Evolutionary conservation across 2,329 filamentous ascomycete species (phyloP).

Genomic region (Phyllosticta paracitricarpa): DNA sequence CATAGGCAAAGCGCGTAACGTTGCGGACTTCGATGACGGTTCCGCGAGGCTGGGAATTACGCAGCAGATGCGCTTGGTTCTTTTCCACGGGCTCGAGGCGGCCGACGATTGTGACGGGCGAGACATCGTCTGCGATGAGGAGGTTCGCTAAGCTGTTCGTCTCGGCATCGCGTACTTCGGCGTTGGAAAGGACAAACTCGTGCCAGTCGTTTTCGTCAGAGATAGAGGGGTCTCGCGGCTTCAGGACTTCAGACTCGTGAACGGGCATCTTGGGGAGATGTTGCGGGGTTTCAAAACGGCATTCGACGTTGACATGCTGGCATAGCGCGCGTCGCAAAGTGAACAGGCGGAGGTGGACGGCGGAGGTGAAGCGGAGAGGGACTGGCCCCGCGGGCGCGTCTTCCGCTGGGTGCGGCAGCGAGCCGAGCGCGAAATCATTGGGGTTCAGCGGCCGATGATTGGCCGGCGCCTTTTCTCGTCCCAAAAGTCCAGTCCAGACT

Average conservation of each 20-base stretch:
- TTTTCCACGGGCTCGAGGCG: conserved; percentile 34
- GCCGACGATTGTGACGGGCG: conserved; percentile 54
- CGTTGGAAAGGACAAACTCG: conserved; percentile 52
- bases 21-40: conserved; percentile 44
- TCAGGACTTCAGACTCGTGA: conserved; percentile 29
- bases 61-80: conserved; percentile 17
- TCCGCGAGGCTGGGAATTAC: not conserved
- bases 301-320: conserved; percentile 8
- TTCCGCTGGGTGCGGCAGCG: not conserved
- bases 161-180: conserved; percentile 48
- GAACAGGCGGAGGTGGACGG: not conserved
- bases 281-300: not conserved
- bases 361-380: not conserved
- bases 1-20: conserved; percentile 38
- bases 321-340: not conserved
- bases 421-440: not conserved
- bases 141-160: conserved; percentile 46
- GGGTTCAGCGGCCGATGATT: not conserved
- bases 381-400: not conserved
- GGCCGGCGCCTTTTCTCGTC: not conserved
- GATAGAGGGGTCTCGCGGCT: conserved; percentile 30
- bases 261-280: not conserved
- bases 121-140: conserved; percentile 48
- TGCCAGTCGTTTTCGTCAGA: conserved; percentile 45
- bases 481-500: not conserved